Base-by-base conservation (phyloP, 345 rosid species). In the Rhizophora mangle region DNA sequence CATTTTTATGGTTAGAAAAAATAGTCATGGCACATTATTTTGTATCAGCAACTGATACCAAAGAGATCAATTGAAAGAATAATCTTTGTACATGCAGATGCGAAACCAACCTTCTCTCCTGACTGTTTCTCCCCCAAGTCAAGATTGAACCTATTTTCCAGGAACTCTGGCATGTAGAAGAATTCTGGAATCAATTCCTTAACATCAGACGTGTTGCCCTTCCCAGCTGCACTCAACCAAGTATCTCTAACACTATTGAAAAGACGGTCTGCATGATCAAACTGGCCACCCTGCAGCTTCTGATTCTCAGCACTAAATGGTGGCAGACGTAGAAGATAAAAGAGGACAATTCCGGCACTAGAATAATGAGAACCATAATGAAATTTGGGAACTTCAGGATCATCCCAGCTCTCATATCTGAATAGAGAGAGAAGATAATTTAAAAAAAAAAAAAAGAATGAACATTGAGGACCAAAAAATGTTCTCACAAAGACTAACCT, bases 281-380 rank as follows among this genome's bases (percentile, higher is more conserved):
- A 96, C 82, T 96, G 98, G 62, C 99, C 99, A 37, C 99, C 99
- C 74, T 96, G 99, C 63, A 96, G 89, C 88, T 96, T 96, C 86
- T 92, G 99, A 80, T 96, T 96, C 82, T 96, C 99, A 43, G 78
- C 74, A 81, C 99, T 96, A 80, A 92, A 96, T 65, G 99, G 99
- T 52, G 98, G 98, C 73, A 96, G 79, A 64, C 99, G 99, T 65
- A 96, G 84, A 80, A 96, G 99, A 81, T 92, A 96, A 82, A 96
- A 92, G 47, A 96, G 93, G 74, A 96, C 98, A 79, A 92, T 92
- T 69, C 99, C 99, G 76, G 99, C 99, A 84, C 99, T 96, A 62
- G 99, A 96, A 84, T 96, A 96, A 82, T 96, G 99, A 85, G 98
- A 92, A 66, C 99, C 99, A 51, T 96, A 96, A 86, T 96, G 99